Evolutionary conservation across 768 basidiomycete species (phyloP).

Genomic region (Leccinum ochraceum): DNA sequence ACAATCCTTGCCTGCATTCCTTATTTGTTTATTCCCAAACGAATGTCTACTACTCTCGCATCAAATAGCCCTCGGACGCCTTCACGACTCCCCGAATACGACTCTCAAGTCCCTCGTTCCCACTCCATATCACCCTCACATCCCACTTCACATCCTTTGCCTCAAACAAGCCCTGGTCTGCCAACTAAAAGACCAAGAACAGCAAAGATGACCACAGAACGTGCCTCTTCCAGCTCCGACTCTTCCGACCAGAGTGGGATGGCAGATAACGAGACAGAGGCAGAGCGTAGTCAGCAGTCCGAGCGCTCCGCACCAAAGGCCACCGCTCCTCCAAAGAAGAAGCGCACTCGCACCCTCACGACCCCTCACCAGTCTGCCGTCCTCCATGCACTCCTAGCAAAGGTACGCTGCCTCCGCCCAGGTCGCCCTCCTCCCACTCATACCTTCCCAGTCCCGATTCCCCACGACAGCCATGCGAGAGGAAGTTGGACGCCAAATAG

Average conservation of each 20-base stretch:
- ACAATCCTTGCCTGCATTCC: conserved; percentile 14
- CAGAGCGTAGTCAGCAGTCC: conserved; percentile 43
- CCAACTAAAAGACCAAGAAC: conserved; percentile 23
- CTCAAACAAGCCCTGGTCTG: conserved; percentile 15
- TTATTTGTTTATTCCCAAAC: conserved; percentile 28
- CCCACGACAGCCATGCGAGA: conserved; percentile 87
- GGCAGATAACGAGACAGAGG: conserved; percentile 61
- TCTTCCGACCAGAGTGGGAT: conserved; percentile 55
- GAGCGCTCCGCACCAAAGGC: conserved; percentile 36
- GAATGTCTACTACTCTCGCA: conserved; percentile 27
- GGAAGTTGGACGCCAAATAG: conserved; percentile 83
- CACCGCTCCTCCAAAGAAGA: conserved; percentile 45
- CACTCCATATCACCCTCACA: background rate
- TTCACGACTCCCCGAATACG: conserved; percentile 25
- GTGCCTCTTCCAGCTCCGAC: conserved; percentile 31
- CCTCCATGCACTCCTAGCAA: conserved; percentile 82
- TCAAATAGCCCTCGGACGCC: conserved; percentile 16
- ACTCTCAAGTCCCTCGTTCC: conserved; percentile 8
- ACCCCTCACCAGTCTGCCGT: conserved; percentile 88
- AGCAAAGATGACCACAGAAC: conserved; percentile 25
- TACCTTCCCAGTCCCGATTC: conserved; percentile 68
- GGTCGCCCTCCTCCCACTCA: background rate
- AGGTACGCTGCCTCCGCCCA: conserved; percentile 48
- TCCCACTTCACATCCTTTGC: background rate
- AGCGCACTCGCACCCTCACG: conserved; percentile 85